A percentile compares a stretch with the other conserved stretches of the same genome.
phyloP scores from a whole-genome alignment of 108 stramenopile genomes.

The Heterococcus sp. region DNA sequence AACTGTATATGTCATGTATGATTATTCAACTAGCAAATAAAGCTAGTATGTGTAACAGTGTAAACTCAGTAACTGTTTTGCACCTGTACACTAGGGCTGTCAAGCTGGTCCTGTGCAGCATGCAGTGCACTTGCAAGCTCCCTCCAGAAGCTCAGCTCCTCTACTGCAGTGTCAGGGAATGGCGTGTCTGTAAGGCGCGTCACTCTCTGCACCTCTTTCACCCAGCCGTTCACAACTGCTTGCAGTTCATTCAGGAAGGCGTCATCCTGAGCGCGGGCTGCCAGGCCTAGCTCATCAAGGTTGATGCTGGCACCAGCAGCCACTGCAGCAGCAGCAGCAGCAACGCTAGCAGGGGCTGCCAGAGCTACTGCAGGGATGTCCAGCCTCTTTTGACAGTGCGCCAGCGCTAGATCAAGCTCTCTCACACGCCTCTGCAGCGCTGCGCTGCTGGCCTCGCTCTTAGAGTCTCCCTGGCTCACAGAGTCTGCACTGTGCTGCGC shows the following conservation, averaged over 20 bases:
- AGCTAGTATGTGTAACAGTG: too few species aligned
- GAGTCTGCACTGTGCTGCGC: background rate
- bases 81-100: slow-evolving; percentile 7
- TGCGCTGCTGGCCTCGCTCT: slow-evolving; percentile 16
- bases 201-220: slow-evolving; percentile 53
- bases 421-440: slow-evolving; percentile 35
- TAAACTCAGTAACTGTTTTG: too few species aligned
- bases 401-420: slow-evolving; percentile 49
- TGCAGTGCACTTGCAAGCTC: slow-evolving; percentile 47
- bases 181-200: slow-evolving; percentile 38
- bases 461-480: background rate
- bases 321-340: slow-evolving; percentile 5
- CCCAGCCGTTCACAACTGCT: slow-evolving; percentile 50
- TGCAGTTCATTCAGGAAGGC: slow-evolving; percentile 44
- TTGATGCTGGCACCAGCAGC: slow-evolving; percentile 13
- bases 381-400: slow-evolving; percentile 28
- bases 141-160: slow-evolving; percentile 55
- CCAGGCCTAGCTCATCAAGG: slow-evolving; percentile 38
- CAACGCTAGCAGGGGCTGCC: slow-evolving; percentile 16
- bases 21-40: too few species aligned
- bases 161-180: slow-evolving; percentile 50
- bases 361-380: slow-evolving; percentile 41
- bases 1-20: background rate
- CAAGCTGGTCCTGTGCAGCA: slow-evolving; percentile 48
- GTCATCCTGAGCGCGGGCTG: slow-evolving; percentile 16